phyloP scores from a whole-genome alignment of 192 early-diverging fungal species.

The Coemansia pectinata region DNA sequence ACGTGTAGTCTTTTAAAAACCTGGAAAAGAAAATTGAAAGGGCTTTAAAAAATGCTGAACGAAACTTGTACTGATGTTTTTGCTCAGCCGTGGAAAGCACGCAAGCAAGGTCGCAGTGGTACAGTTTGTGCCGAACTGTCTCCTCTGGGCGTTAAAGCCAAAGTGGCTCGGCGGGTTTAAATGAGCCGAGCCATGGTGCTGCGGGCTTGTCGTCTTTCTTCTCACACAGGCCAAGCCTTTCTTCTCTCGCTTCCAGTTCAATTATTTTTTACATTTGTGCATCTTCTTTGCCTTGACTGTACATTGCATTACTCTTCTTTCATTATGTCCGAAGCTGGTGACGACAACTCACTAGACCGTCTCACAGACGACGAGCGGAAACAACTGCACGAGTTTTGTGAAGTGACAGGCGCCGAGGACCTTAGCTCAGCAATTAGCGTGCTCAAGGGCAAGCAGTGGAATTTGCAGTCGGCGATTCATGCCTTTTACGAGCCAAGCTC shows the following conservation, averaged over 20 bases:
- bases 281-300: background rate
- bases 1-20: no score
- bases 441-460: constrained; percentile 31
- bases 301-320: background rate
- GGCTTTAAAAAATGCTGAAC: no score
- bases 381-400: constrained; percentile 33
- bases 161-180: background rate
- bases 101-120: background rate
- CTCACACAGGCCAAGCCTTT: no score
- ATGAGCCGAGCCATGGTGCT: background rate
- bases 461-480: constrained; percentile 29
- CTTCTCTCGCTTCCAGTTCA: no score
- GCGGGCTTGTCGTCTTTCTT: background rate
- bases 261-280: background rate
- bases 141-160: no score
- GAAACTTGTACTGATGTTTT: no score
- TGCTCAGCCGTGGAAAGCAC: background rate
- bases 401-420: constrained; percentile 24
- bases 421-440: constrained; percentile 23
- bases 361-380: constrained; percentile 31
- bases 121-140: no score
- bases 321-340: background rate
- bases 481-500: constrained; percentile 35
- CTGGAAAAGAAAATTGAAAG: no score
- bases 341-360: constrained; percentile 15